Conservation (phyloP, 2,329 filamentous ascomycete species). For the Hypomyces perniciosus region DNA sequence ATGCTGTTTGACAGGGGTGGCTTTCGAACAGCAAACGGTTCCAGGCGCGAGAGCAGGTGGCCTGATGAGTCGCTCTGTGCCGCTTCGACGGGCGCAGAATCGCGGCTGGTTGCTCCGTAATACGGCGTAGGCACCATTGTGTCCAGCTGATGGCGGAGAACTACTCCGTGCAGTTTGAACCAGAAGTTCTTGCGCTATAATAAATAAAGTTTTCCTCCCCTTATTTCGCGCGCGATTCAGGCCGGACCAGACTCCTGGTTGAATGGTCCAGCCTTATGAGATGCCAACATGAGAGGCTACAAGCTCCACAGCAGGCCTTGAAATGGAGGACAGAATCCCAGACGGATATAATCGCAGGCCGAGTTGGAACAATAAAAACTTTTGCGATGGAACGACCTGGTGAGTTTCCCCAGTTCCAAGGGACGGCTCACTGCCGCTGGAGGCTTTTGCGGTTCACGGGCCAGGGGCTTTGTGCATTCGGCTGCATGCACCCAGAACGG, state of each 20-base stretch:
- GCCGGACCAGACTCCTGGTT: not conserved
- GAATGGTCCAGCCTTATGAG: not conserved
- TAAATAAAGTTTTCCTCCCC: too few relatives aligned
- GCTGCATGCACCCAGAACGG: too few relatives aligned
- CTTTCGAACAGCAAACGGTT: conserved; percentile 4
- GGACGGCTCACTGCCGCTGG: not conserved
- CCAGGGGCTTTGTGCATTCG: not conserved
- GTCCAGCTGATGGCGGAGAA: not conserved
- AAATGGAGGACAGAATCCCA: not conserved
- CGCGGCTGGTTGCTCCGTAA: not conserved
- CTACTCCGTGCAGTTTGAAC: too few relatives aligned
- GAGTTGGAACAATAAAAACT: too few relatives aligned
- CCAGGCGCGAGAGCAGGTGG: not conserved
- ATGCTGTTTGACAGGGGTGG: conserved; percentile 1
- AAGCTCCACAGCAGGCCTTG: not conserved
- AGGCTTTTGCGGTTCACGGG: not conserved
- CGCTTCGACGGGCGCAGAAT: not conserved
- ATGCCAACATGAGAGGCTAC: not conserved
- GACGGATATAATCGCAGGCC: too few relatives aligned
- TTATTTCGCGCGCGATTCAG: not conserved
- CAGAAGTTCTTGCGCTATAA: too few relatives aligned
- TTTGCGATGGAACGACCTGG: too few relatives aligned
- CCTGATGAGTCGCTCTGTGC: conserved; percentile 5
- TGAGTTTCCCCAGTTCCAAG: too few relatives aligned
- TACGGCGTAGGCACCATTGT: conserved; percentile 6